These are phyloP conservation scores for Acanthamoeba royreba DNA, from an alignment of 208 protist genomes.

Conservation along the genomic window DNA sequence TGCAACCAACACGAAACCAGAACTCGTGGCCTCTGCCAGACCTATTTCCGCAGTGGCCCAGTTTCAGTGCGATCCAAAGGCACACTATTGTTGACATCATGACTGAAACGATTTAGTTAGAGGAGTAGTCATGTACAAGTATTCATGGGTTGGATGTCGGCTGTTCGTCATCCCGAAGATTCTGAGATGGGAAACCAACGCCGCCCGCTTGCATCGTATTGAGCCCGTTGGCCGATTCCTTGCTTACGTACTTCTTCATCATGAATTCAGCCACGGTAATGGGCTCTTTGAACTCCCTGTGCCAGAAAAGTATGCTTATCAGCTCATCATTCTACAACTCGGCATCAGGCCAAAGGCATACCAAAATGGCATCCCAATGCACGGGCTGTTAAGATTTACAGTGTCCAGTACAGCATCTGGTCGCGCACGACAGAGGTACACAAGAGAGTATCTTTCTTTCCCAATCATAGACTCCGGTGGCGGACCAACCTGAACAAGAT, in stretches of 20 bases:
- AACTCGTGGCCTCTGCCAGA: too few species aligned
- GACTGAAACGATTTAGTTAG: too few species aligned
- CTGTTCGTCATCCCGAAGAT: not conserved
- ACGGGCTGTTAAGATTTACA: not conserved
- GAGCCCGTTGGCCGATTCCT: not conserved
- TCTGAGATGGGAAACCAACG: not conserved
- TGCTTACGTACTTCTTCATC: not conserved
- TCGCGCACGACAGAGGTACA: not conserved
- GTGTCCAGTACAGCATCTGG: not conserved
- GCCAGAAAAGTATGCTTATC: not conserved
- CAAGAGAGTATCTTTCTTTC: not conserved
- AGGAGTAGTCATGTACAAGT: too few species aligned
- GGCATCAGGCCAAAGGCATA: not conserved
- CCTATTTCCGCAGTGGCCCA: too few species aligned
- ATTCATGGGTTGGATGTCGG: too few species aligned
- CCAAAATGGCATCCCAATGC: not conserved
- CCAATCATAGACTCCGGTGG: not conserved
- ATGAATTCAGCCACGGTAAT: not conserved
- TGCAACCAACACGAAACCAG: too few species aligned
- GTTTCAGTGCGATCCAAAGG: too few species aligned
- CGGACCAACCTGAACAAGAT: not conserved
- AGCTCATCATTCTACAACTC: not conserved
- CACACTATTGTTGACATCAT: too few species aligned
- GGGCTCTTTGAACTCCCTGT: not conserved
- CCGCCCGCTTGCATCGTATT: not conserved